Percentiles rank a stretch among this genome's conserved stretches.
phyloP scores from a whole-genome alignment of 2,329 filamentous ascomycete genomes.

The Acephala macrosclerotiorum region DNA sequence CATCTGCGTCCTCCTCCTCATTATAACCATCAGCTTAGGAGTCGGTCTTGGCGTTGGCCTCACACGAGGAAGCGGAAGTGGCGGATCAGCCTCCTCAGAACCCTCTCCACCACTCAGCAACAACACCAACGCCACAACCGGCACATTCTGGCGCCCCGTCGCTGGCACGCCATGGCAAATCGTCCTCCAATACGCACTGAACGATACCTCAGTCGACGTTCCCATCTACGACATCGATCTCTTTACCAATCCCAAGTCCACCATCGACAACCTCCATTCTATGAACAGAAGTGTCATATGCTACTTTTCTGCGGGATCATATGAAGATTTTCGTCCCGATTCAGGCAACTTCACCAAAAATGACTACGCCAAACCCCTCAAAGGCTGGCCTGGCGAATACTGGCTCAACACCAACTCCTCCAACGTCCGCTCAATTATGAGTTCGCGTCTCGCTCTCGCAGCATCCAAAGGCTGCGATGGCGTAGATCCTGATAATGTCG shows the following conservation, averaged over 20 bases:
- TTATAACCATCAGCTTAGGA: conserved; percentile 32
- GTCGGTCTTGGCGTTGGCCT: conserved; percentile 65
- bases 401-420: conserved; percentile 69
- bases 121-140: conserved; percentile 24
- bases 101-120: conserved; percentile 14
- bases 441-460: conserved; percentile 63
- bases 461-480: conserved; percentile 69
- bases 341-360: conserved; percentile 55
- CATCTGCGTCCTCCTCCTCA: conserved; percentile 18
- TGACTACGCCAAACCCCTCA: conserved; percentile 65
- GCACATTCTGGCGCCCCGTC: conserved; percentile 26
- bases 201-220: conserved; percentile 20
- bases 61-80: conserved; percentile 28
- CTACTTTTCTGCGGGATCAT: conserved; percentile 78
- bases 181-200: conserved; percentile 21
- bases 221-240: conserved; percentile 49
- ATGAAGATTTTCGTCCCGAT: conserved; percentile 69
- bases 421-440: conserved; percentile 71
- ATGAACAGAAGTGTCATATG: conserved; percentile 70
- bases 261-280: conserved; percentile 55
- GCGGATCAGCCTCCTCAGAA: conserved; percentile 10
- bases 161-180: conserved; percentile 32
- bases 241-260: conserved; percentile 54
- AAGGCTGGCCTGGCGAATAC: conserved; percentile 71
- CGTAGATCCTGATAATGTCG: conserved; percentile 76